Conservation (phyloP, 176 grass and related monocot species). For the Aegilops sharonensis region DNA sequence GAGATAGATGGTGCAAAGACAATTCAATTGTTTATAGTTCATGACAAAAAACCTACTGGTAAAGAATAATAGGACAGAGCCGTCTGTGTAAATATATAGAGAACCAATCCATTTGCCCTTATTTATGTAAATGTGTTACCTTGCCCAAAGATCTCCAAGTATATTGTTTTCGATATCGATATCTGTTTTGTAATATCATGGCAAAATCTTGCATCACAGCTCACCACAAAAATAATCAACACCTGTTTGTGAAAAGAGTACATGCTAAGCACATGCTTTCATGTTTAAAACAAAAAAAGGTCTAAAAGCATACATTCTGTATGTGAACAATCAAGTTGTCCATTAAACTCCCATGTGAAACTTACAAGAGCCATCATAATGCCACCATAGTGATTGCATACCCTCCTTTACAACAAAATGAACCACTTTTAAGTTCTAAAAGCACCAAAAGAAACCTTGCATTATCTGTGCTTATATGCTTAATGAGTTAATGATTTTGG, state of each 20-base stretch:
- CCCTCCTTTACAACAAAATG: slow-evolving; percentile 62
- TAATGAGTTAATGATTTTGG: not conserved
- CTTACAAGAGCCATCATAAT: slow-evolving; percentile 96
- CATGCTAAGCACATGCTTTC: not conserved
- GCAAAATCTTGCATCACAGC: slow-evolving; percentile 94
- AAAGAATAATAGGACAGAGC: not conserved
- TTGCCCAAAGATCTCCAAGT: slow-evolving; percentile 96
- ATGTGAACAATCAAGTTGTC: slow-evolving; percentile 72
- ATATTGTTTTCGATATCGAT: slow-evolving; percentile 91
- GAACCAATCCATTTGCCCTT: not conserved
- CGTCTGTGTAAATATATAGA: not conserved
- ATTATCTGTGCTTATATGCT: not conserved
- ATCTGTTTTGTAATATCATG: slow-evolving; percentile 96
- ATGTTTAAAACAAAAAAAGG: not conserved
- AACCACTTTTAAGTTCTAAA: not conserved
- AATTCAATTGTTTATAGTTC: slow-evolving; percentile 10
- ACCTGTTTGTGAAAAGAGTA: slow-evolving; percentile 47
- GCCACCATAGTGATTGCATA: slow-evolving; percentile 95
- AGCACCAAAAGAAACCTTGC: not conserved
- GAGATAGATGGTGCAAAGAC: not conserved
- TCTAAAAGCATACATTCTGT: slow-evolving; percentile 55
- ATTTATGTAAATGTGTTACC: slow-evolving; percentile 44
- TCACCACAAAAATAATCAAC: slow-evolving; percentile 89
- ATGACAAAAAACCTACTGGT: not conserved
- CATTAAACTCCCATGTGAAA: slow-evolving; percentile 94